Percentiles rank a stretch among this genome's conserved stretches.
Conservation (phyloP, 2,329 filamentous ascomycete genomes). For the Aspergillus fijiensis region DNA sequence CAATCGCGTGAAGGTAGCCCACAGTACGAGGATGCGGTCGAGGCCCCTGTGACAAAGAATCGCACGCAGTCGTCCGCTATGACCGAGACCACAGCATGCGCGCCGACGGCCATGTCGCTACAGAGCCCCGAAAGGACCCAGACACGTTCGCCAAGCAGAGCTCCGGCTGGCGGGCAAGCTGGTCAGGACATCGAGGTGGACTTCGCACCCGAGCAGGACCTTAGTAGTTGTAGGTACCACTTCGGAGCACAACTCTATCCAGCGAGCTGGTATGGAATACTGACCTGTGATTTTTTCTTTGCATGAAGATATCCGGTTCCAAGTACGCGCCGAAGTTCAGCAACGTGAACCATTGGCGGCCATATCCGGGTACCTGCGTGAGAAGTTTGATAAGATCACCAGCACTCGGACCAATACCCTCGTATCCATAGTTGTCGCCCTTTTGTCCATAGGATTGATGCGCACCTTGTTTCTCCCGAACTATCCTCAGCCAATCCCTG, state of each 20-base stretch:
- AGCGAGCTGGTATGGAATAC: slow-evolving; percentile 32
- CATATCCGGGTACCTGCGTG: slow-evolving; percentile 63
- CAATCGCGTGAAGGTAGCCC: slow-evolving; percentile 59
- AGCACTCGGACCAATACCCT: slow-evolving; percentile 69
- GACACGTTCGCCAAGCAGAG: slow-evolving; percentile 58
- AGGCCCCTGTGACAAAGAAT: slow-evolving; percentile 38
- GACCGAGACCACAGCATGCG: slow-evolving; percentile 27
- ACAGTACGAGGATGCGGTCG: slow-evolving; percentile 58
- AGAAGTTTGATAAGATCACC: slow-evolving; percentile 60
- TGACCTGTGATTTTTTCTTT: slow-evolving; percentile 27
- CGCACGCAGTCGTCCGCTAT: slow-evolving; percentile 24
- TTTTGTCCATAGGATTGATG: slow-evolving; percentile 66
- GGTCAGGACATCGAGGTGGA: slow-evolving; percentile 37
- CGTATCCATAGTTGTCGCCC: slow-evolving; percentile 58
- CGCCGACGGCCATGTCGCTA: slow-evolving; percentile 57
- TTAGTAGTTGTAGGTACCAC: slow-evolving; percentile 54
- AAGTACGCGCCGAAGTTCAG: slow-evolving; percentile 81
- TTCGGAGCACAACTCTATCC: slow-evolving; percentile 26
- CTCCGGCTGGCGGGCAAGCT: slow-evolving; percentile 28
- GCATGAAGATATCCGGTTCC: slow-evolving; percentile 76
- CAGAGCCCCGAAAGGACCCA: slow-evolving; percentile 55
- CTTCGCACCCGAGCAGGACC: slow-evolving; percentile 36
- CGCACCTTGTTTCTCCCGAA: slow-evolving; percentile 69
- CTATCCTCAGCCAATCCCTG: slow-evolving; percentile 66
- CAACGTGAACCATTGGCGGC: slow-evolving; percentile 83